Base-by-base conservation (phyloP, 2,329 filamentous ascomycete genomes). In the Sordariomycetes sp. region DNA sequence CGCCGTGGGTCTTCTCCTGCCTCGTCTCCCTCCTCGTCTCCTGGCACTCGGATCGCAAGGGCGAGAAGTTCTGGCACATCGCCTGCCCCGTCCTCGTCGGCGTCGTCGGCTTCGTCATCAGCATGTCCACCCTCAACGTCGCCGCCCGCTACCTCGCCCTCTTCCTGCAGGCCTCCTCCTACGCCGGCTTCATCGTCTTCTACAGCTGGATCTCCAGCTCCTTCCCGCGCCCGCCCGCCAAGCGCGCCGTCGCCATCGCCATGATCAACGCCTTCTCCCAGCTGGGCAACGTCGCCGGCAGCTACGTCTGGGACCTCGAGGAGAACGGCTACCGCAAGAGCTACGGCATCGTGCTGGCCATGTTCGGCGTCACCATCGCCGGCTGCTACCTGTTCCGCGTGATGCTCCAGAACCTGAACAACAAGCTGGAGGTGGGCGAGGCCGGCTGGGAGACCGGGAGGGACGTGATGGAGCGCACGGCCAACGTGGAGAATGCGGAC, bases 31-130 rank as follows among this genome's bases (percentile, higher is more conserved):
- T 83, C 25, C 60, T 76, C 62, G 76, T 78, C 58, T 78, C 80
- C 6, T 81, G 78, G 78, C 77, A 82, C 64, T 76, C 81, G 3
- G 81, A 83, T 61, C 71, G 73, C 37, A 76, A 74, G 0, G 74
- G 81, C 63, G 79, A 83, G 67, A 79, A 78, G 74, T 83, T 82
- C 68, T 82, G 78, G 73, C 82, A 85, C 67, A 81, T 83, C 59
- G 69, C 74, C 18, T 73, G 76, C 3, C 80, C 80, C 4, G 78
- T 83, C 51, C 60, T 72, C 50, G 71, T 79, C 51, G 80, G 80
- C n/a, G 66, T 82, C 1, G 63, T 78, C 10, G 81, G 81, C 22
- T 84, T 84, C 68, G 65, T 84, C 66, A 84, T 85, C 64, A 77
- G 75, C 69, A 83, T 84, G 77, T 75, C 76, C 2, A 84, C 81